Evolutionary conservation across 495 filamentous ascomycete genomes (phyloP).

Genomic region (Ramalina intermedia): DNA sequence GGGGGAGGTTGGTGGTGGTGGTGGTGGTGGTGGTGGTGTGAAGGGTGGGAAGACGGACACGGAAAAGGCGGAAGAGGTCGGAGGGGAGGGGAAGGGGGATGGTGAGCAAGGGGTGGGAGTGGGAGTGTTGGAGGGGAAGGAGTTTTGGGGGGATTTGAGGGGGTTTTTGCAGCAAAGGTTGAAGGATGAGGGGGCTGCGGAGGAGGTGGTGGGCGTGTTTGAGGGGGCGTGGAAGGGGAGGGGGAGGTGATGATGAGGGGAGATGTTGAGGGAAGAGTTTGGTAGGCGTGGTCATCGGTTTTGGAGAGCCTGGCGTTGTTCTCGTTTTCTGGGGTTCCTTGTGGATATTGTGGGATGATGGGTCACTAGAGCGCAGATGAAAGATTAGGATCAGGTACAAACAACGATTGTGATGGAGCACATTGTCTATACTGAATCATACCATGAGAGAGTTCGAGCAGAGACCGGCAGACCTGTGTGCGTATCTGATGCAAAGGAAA

Average conservation of each 20-base stretch:
- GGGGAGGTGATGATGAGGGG: neutral
- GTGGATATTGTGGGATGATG: too few species aligned
- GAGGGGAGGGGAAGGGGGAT: constrained; percentile 21
- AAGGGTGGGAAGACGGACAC: constrained; percentile 21
- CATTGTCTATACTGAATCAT: too few species aligned
- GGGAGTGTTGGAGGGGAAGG: constrained; percentile 48
- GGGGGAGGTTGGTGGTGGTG: constrained; percentile 12
- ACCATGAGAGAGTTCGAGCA: too few species aligned
- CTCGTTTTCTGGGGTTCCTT: too few species aligned
- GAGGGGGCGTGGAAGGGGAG: constrained; percentile 47
- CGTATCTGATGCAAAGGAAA: too few species aligned
- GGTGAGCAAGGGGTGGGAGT: constrained; percentile 38
- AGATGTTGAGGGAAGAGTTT: neutral
- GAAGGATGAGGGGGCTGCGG: constrained; percentile 53
- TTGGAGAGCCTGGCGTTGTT: too few species aligned
- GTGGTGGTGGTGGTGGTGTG: constrained; percentile 18
- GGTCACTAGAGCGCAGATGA: too few species aligned
- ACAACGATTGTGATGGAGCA: too few species aligned
- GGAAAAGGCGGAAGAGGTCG: constrained; percentile 12
- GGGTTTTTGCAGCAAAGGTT: constrained; percentile 67
- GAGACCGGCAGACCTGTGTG: too few species aligned
- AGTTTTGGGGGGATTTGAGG: constrained; percentile 80
- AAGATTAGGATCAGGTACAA: too few species aligned
- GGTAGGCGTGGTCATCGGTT: too few species aligned
- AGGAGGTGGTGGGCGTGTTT: constrained; percentile 50